Evolutionary conservation across 2,329 filamentous ascomycete genomes (phyloP), one percentile per base, ranked within the genome.

Genomic region (Trichoderma sp.): DNA sequence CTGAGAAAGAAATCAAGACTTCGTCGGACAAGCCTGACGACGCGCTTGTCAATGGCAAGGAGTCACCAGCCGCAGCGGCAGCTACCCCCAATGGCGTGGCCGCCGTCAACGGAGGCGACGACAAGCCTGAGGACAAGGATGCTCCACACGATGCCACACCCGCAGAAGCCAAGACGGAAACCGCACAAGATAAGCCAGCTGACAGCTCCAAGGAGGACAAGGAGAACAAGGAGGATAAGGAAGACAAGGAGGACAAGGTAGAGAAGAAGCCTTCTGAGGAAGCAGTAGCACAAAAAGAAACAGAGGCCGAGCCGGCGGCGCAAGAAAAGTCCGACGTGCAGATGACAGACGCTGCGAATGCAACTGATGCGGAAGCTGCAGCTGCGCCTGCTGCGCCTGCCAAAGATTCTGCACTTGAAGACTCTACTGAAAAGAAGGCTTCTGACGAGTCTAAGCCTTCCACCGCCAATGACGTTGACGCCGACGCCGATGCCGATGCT

Each of bases 271-370:
- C 56, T 35, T 41, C 65, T 35, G 65, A 74, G 3, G 35, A 76
- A 50, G 21, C 71, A 24, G 65, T n/a, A 66, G 65, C 56, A 33
- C 41, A 66, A 31, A 33, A 45, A 31, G 75, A 73, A 24, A 64
- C 24, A 63, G 33, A 59, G 45, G 21, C 62, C 14, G 60, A 56
- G 45, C 21, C 59, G 74, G 11, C 71, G n/a, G 56, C 71, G 27
- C 59, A 64, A 9, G 74, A 76, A 35, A 75, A 66, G 27, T 27
- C 33, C 71, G 81, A 82, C 29, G 75, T 81, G 8, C 76, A 80
- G 38, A 82, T 82, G 81, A 71, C 68, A 11, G 81, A 81, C 24
- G 77, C 45, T 63, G 35, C 27, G 9, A 33, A 29, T n/a, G 53
- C 35, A 45, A 35, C 29, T 27, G 65, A 16, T n/a, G 41, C 18